Evolutionary conservation across 1,284 basidiomycete species (phyloP).

Genomic region (Chalciporus sp.): DNA sequence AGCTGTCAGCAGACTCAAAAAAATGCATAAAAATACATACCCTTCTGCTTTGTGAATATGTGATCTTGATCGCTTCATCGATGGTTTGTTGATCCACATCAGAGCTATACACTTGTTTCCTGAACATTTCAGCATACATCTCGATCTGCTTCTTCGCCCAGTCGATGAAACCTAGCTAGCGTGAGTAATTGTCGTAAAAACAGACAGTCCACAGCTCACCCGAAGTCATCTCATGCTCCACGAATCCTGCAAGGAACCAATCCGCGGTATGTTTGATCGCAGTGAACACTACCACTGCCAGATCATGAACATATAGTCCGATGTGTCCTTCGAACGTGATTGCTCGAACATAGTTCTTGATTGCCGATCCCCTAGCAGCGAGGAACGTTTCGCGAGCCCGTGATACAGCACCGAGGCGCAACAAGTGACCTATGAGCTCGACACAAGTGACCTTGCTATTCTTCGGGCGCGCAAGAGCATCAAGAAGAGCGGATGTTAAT

Average conservation of each 20-base stretch:
- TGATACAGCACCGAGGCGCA: constrained; percentile 76
- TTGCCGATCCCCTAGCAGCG: constrained; percentile 74
- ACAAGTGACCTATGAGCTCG: constrained; percentile 70
- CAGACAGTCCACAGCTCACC: constrained; percentile 51
- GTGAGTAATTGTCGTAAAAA: constrained; percentile 7
- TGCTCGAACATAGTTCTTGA: constrained; percentile 76
- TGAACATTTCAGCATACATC: constrained; percentile 83
- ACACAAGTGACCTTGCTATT: constrained; percentile 82
- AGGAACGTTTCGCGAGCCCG: constrained; percentile 86
- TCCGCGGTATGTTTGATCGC: constrained; percentile 95
- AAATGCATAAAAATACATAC: constrained; percentile 41
- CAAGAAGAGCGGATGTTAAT: constrained; percentile 73
- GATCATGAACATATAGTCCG: constrained; percentile 77
- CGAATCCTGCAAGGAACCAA: constrained; percentile 97
- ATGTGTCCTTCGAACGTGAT: constrained; percentile 93
- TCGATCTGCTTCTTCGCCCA: constrained; percentile 93
- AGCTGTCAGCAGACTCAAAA: background rate
- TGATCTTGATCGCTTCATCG: constrained; percentile 77
- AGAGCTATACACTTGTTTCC: constrained; percentile 88
- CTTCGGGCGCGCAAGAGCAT: constrained; percentile 72
- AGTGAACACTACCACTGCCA: constrained; percentile 85
- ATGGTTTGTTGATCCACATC: constrained; percentile 71
- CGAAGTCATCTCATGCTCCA: constrained; percentile 91
- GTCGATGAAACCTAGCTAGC: constrained; percentile 77
- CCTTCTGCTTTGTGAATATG: constrained; percentile 78